A percentile compares a stretch with the other conserved stretches of the same genome.
Evolutionary conservation across 192 early-diverging fungal genomes (phyloP).

Genomic region (Coemansia sp.): DNA sequence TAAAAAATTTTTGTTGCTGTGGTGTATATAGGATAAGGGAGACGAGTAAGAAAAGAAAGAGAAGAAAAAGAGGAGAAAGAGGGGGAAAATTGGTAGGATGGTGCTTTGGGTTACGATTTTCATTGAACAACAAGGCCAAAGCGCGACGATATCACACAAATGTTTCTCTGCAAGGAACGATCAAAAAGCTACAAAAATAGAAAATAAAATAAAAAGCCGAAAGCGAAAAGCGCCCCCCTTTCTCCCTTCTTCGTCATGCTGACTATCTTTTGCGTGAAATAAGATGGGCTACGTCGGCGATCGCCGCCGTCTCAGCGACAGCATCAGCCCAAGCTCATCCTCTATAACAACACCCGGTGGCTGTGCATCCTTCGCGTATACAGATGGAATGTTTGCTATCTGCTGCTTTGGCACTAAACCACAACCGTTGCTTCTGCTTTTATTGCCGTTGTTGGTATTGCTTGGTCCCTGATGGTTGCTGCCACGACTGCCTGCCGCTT

Average conservation of each 20-base stretch:
- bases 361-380: background rate
- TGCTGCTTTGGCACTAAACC: background rate
- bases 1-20: background rate
- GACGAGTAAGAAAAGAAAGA: background rate
- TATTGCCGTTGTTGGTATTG: background rate
- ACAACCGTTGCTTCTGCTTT: background rate
- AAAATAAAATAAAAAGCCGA: too few relatives aligned
- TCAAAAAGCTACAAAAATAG: too few relatives aligned
- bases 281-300: conserved; percentile 1
- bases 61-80: background rate
- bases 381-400: background rate
- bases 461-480: background rate
- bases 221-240: background rate
- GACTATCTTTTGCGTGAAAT: too few relatives aligned
- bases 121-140: too few relatives aligned
- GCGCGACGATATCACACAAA: too few relatives aligned
- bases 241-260: conserved; percentile 3
- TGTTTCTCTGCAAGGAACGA: too few relatives aligned
- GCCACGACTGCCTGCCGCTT: background rate
- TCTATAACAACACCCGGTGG: background rate
- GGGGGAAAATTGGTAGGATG: background rate
- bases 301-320: conserved; percentile 30
- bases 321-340: conserved; percentile 37
- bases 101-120: too few relatives aligned
- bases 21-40: background rate